Base-by-base conservation (phyloP, 495 filamentous ascomycete genomes). In the Hyphodiscus hymeniophilus region DNA sequence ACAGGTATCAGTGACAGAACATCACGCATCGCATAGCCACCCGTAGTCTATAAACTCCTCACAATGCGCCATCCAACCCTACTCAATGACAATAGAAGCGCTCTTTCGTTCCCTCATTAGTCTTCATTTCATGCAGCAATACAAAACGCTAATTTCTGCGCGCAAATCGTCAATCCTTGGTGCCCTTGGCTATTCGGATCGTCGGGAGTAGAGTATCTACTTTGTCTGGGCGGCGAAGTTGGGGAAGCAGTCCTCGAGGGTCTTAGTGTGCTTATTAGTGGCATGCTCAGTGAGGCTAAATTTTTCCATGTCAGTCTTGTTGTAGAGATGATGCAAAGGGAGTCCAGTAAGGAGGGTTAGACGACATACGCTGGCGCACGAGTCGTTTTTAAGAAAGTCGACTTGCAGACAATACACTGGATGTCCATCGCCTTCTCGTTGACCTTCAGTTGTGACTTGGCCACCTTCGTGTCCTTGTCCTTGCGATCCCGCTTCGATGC, bases 401-500 rank as follows among this genome's bases (percentile, higher is more conserved):
- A 68, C 56, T 70, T 76, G 72, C 75, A 78, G 47, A 65, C 66
- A 33, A 63, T 38, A 69, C 75, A 78, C 51, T 76, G 71, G 63
- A 78, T 76, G 54, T 69, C 69, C 69, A 67, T 75, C 32, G 75
- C 74, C 52, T 69, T 60, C 41, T 57, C 60, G 51, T 78, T 78
- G 22, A 65, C 56, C 59, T 77, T 78, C 36, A 78, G 63, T 62
- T 78, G 75, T 39, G 75, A 78, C 64, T 75, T 75, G 38, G 69
- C 63, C 3, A 54, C 61, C 26, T 54, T 57, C 51, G 38, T 57
- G 41, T 75, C 69, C 61, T 75, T 73, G 34, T 57, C 60, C 48
- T 75, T 73, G 56, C 74, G 71, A 54, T 72, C 75, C 48, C 75
- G 75, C 71, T 77, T 77, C 57, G 73, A 72, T 60, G 67, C 66